Evolutionary conservation across 768 basidiomycete genomes (phyloP), one percentile per base, ranked within the genome.

Genomic region (Naganishia randhawae): DNA sequence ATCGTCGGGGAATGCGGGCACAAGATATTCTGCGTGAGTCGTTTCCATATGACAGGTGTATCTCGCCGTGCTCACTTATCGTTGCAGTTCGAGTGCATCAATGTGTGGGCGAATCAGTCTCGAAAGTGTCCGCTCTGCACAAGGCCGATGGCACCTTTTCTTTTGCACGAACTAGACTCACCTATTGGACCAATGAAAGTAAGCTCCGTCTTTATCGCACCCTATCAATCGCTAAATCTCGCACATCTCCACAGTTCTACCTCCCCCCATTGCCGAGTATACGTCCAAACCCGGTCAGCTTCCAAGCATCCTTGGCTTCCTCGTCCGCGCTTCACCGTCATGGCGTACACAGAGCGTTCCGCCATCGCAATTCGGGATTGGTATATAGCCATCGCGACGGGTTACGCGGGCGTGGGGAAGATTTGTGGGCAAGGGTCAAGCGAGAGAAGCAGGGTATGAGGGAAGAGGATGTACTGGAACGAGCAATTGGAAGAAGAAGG

Each of bases 1-100:
- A 84, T 94, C 42, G 82, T 95, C 29, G 90, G 92, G 1, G 84
- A 83, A 9, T 96, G 93, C 78, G 89, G 90, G 1, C 93, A 97
- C 82, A 74, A 77, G 52, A 89, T 90, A 75, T 94, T 94, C 75
- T 97, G 93, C 74, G 78, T 79, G 57, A 76, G 78, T 75, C 22
- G n/a, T n/a, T 13, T 16, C 3, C 14, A 42, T 42, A 3, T 42
- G 14, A 16, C 14, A 7, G 41, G n/a, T n/a, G n/a, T n/a, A n/a
- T n/a, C n/a, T n/a, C n/a, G n/a, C 66, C 41, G 13, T 50, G 65
- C 4, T 4, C 29, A n/a, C 39, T 35, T 16, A 5, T 42, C 50
- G 17, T 39, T 9, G 16, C 61, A 79, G 78, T 95, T 95, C 72
- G 89, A 91, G 66, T 97, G 93, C 77, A 83, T 96, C 27, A 81